These are phyloP conservation scores for Sarocladium brachiariae DNA, from an alignment of 2,329 filamentous ascomycete species.

Conservation along the genomic window DNA sequence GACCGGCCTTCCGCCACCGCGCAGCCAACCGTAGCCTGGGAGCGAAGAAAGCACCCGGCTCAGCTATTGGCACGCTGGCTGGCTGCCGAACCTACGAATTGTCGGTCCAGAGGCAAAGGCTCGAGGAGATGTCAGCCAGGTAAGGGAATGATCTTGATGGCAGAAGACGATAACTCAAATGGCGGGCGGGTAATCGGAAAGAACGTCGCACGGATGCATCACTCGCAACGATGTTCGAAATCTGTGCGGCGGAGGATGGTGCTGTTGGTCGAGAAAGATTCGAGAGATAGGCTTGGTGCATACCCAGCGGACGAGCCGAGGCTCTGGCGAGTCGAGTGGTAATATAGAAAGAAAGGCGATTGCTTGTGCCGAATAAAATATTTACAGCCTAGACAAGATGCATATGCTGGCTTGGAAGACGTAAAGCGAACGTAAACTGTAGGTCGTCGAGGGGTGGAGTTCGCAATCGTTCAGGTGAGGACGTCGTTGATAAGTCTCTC, in stretches of 20 bases:
- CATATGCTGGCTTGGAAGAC: background rate
- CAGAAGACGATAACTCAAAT: background rate
- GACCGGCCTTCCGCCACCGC: background rate
- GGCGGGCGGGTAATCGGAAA: background rate
- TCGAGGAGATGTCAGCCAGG: background rate
- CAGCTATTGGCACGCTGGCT: background rate
- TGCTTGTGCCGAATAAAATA: background rate
- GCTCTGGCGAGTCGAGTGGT: background rate
- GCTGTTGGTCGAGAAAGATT: background rate
- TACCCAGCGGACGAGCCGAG: constrained; percentile 2
- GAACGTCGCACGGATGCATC: background rate
- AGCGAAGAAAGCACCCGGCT: constrained; percentile 3
- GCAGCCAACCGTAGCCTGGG: background rate
- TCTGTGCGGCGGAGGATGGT: background rate
- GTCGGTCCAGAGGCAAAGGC: background rate
- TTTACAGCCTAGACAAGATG: background rate
- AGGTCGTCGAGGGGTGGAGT: background rate
- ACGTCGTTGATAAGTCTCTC: background rate
- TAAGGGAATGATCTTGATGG: background rate
- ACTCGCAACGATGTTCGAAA: background rate
- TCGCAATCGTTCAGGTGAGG: background rate
- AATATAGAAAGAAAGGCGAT: background rate
- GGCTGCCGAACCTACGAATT: background rate
- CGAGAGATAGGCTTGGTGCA: background rate
- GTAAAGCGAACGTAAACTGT: background rate